Evolutionary conservation across 768 basidiomycete genomes (phyloP).

Genomic region (Termitomyces sp.): DNA sequence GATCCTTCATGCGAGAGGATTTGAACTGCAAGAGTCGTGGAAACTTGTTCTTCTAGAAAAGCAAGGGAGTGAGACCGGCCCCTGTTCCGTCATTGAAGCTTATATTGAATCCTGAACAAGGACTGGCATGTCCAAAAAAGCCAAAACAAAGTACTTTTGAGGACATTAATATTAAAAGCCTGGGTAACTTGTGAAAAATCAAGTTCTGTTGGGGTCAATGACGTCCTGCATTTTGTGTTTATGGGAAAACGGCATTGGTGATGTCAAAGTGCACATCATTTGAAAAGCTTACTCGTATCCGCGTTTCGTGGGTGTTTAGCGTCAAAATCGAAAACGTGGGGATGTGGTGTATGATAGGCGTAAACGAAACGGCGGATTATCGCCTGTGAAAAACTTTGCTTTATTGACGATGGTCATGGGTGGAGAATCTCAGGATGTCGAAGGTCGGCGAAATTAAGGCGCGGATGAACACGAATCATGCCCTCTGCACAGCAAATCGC

Average conservation of each 20-base stretch:
- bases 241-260: neutral
- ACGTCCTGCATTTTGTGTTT: neutral
- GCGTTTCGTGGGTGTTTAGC: neutral
- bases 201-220: neutral
- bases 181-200: neutral
- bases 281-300: neutral
- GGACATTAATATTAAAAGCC: neutral
- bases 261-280: neutral
- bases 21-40: neutral
- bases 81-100: neutral
- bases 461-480: neutral
- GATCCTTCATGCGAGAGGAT: neutral
- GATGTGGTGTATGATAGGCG: neutral
- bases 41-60: constrained; percentile 1
- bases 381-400: neutral
- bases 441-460: neutral
- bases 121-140: neutral
- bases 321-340: neutral
- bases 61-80: neutral
- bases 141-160: neutral
- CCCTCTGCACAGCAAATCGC: neutral
- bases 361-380: neutral
- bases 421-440: neutral
- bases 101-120: neutral
- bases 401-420: neutral